Percentiles rank a stretch among this genome's conserved stretches.
Conservation (phyloP, 2,329 filamentous ascomycete species). For the Colletotrichum salicis region DNA sequence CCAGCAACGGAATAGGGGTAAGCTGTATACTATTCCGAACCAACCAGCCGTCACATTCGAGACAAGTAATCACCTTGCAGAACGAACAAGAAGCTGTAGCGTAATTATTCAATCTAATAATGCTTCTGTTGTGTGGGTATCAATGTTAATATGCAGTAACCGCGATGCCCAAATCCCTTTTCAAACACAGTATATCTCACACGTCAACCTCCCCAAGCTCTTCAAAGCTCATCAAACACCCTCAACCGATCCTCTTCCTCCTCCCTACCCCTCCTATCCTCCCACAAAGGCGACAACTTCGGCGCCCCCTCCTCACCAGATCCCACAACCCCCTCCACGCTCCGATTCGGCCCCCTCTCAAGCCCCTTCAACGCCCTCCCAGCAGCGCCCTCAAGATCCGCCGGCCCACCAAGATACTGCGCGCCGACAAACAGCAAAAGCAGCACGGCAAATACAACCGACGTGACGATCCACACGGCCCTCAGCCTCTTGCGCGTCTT, state of each 20-base stretch:
- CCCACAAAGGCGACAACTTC: constrained; percentile 35
- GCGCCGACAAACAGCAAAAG: constrained; percentile 54
- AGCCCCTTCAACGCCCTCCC: not conserved
- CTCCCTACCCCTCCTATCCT: constrained; percentile 39
- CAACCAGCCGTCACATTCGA: too few species aligned
- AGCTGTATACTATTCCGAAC: not conserved
- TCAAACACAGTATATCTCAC: not conserved
- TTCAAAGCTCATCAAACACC: constrained; percentile 59
- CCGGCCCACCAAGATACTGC: constrained; percentile 41
- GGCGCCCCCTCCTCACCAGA: constrained; percentile 16
- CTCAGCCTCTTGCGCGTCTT: constrained; percentile 71
- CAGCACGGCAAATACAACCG: constrained; percentile 58
- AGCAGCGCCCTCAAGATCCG: constrained; percentile 5
- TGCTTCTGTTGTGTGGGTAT: constrained; percentile 19
- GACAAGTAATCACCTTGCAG: not conserved
- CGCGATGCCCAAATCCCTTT: not conserved
- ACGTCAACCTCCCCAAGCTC: too few species aligned
- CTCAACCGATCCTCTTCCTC: constrained; percentile 51
- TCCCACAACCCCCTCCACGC: not conserved
- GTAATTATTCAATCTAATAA: not conserved
- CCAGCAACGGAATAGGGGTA: not conserved
- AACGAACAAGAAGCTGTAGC: too few species aligned
- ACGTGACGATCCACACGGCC: constrained; percentile 71
- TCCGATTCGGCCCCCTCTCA: constrained; percentile 19
- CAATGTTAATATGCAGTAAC: constrained; percentile 16